Evolutionary conservation across 257 asterid species (phyloP).

Genomic region (Euphrasia confusa): DNA sequence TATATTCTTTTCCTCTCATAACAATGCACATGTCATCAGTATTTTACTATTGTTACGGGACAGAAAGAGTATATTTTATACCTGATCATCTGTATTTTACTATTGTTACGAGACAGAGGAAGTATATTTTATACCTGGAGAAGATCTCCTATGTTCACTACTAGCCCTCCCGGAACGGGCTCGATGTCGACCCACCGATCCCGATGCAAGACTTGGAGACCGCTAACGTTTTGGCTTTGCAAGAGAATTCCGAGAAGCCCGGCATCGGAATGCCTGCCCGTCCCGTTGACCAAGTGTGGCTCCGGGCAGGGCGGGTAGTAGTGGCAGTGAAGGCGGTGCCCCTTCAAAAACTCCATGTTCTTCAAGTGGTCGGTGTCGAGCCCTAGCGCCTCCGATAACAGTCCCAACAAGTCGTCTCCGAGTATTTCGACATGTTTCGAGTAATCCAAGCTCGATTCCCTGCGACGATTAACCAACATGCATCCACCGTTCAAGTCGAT

Average conservation of each 20-base stretch:
- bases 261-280: background rate
- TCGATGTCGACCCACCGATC: constrained; percentile 25
- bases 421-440: constrained; percentile 19
- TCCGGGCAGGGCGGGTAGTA: constrained; percentile 23
- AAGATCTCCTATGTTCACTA: constrained; percentile 25
- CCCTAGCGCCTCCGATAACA: constrained; percentile 19
- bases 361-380: constrained; percentile 24
- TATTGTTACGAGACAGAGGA: no score
- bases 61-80: no score
- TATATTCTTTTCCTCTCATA: no score
- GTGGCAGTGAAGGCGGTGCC: constrained; percentile 23
- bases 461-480: background rate
- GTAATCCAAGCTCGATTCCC: constrained; percentile 20
- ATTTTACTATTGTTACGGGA: no score
- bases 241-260: constrained; percentile 8
- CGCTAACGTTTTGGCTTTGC: constrained; percentile 16
- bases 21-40: no score
- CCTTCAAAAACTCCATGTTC: constrained; percentile 26
- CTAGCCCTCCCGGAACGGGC: constrained; percentile 24
- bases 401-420: constrained; percentile 9
- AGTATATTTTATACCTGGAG: constrained; percentile 23
- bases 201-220: constrained; percentile 23
- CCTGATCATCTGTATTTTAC: no score
- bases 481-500: no score
- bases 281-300: background rate